Evolutionary conservation across 2,329 filamentous ascomycete genomes (phyloP).

Genomic region (Endothia cerciana): DNA sequence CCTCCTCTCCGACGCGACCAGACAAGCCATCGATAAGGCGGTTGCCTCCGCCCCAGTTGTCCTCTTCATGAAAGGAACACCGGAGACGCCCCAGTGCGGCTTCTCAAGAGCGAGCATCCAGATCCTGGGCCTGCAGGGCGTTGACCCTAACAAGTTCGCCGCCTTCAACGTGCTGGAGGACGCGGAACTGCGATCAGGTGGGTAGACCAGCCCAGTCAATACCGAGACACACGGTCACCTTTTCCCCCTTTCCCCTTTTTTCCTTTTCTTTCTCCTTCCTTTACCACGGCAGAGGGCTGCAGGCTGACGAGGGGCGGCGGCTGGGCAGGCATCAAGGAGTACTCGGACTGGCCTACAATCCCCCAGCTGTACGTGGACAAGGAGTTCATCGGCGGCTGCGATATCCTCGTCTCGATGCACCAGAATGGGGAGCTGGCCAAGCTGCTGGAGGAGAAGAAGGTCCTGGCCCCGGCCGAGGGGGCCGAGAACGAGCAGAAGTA

Average conservation of each 20-base stretch:
- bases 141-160: conserved; percentile 95
- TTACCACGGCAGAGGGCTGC: background rate
- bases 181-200: conserved; percentile 79
- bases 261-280: no score
- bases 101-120: conserved; percentile 96
- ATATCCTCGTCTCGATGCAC: conserved; percentile 97
- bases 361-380: conserved; percentile 94
- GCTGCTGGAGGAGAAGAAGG: conserved; percentile 87
- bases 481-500: conserved; percentile 41
- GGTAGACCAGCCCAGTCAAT: conserved; percentile 31
- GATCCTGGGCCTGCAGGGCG: conserved; percentile 91
- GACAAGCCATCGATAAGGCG: conserved; percentile 85
- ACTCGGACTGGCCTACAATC: conserved; percentile 98
- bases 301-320: conserved; percentile 2
- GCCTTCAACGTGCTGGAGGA: conserved; percentile 98
- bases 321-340: conserved; percentile 88
- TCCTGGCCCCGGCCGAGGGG: conserved; percentile 66
- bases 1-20: conserved; percentile 79
- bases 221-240: background rate
- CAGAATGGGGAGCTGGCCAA: conserved; percentile 92
- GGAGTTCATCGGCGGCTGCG: conserved; percentile 97
- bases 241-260: no score
- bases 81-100: conserved; percentile 78
- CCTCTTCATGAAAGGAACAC: conserved; percentile 91
- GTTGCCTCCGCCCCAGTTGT: conserved; percentile 88